Percentiles rank a stretch among this genome's conserved stretches.
Evolutionary conservation across 352 stramenopile genomes (phyloP).

Genomic region (Globisporangium nunn): DNA sequence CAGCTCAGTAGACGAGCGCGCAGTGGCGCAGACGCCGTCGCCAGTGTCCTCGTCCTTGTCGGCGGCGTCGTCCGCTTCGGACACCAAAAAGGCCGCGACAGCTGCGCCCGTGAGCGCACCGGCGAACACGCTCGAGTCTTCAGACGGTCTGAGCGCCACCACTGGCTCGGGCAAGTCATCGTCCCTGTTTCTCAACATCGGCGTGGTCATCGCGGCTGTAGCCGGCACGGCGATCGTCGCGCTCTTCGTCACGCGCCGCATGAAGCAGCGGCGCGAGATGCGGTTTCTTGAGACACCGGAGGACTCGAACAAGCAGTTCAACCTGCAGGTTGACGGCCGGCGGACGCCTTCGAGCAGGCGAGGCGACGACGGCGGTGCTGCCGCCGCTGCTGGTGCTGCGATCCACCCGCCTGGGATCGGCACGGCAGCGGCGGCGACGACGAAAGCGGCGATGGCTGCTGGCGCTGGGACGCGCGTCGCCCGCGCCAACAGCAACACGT

Average conservation of each 20-base stretch:
- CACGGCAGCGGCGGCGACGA: background rate
- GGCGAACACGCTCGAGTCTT: background rate
- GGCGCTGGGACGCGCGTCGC: constrained; percentile 8
- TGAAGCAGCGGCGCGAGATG: constrained; percentile 21
- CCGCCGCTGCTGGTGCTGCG: background rate
- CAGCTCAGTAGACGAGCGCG: background rate
- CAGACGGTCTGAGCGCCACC: background rate
- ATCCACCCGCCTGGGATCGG: background rate
- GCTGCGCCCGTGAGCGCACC: background rate
- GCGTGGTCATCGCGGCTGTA: constrained; percentile 32
- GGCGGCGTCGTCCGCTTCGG: background rate
- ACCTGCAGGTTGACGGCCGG: constrained; percentile 13
- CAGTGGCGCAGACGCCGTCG: background rate
- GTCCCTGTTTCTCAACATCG: constrained; percentile 30
- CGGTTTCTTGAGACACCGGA: constrained; percentile 18
- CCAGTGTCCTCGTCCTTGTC: constrained; percentile 1
- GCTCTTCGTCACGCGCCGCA: constrained; percentile 37
- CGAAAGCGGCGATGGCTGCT: constrained; percentile 10
- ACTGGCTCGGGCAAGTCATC: constrained; percentile 10
- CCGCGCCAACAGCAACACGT: constrained; percentile 9
- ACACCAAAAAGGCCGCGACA: background rate
- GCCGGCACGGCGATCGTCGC: constrained; percentile 36
- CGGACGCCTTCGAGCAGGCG: background rate
- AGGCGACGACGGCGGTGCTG: background rate
- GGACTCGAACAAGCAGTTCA: constrained; percentile 24